Evolutionary conservation across 2,329 filamentous ascomycete species (phyloP).

Genomic region (Lachnellula suecica): DNA sequence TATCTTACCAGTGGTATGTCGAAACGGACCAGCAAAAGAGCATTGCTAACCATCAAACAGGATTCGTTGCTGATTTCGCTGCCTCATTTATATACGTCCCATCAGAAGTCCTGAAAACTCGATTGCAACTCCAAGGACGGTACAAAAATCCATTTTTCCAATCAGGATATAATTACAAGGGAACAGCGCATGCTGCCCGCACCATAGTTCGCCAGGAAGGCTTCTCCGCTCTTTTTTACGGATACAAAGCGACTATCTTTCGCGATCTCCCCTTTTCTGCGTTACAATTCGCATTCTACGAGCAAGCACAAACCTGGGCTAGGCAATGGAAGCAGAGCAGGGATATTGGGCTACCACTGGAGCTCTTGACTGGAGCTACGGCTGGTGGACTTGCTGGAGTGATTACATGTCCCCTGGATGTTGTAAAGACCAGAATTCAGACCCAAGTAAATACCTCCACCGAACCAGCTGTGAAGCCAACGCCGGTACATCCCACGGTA

Average conservation of each 20-base stretch:
- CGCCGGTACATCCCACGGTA: constrained; percentile 18
- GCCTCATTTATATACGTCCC: constrained; percentile 94
- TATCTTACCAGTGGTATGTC: constrained; percentile 79
- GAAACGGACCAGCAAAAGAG: neutral
- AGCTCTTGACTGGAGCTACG: constrained; percentile 84
- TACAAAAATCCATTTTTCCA: constrained; percentile 93
- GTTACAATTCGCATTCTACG: constrained; percentile 96
- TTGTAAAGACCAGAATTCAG: constrained; percentile 95
- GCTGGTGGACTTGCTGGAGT: constrained; percentile 92
- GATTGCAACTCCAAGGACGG: constrained; percentile 89
- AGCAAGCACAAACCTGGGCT: constrained; percentile 84
- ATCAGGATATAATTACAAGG: constrained; percentile 94
- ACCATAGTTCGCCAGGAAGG: constrained; percentile 86
- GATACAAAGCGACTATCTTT: constrained; percentile 95
- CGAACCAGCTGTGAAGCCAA: constrained; percentile 24
- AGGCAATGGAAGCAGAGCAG: constrained; percentile 74
- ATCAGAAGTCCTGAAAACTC: constrained; percentile 96
- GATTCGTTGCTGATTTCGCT: constrained; percentile 89
- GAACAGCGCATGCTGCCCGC: constrained; percentile 77
- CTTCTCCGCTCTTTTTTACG: constrained; percentile 82
- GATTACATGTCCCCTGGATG: constrained; percentile 92
- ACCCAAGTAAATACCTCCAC: constrained; percentile 70
- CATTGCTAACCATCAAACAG: constrained; percentile 41
- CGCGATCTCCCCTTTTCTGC: constrained; percentile 95
- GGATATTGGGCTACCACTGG: constrained; percentile 81